Base-by-base conservation (phyloP, 2,329 filamentous ascomycete species). In the Ophiostoma pallidulum region DNA sequence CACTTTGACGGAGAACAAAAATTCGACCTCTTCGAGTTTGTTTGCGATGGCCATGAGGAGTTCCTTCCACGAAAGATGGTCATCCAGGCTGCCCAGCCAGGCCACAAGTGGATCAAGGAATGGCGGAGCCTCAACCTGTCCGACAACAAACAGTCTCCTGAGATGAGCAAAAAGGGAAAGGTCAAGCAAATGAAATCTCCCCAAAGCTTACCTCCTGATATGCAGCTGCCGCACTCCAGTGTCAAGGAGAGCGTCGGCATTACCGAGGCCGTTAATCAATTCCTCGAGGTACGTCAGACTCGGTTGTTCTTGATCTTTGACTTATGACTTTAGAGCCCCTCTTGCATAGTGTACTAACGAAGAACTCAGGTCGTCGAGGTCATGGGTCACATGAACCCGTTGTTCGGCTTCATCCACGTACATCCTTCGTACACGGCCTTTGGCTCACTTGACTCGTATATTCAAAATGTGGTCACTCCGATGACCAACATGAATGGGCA, bases 11-110 rank as follows among this genome's bases (percentile, higher is more conserved):
- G 69, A 8, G 77, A 84, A 32, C 83, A 88, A 52, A 88, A 84
- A 62, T 83, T 98, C 51, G 87, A 95, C 52, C 72, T 88, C 51
- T 75, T 97, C 41, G 87, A 95, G 58, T 90, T 97, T 56, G 73
- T 81, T 40, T 87, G 86, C 2, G 76, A 72, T 31, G 75, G 73
- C 42, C 84, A 94, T 58, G 86, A 90, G 56, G 90, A 97, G 65
- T 95, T 84, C 58, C 71, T 97, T 39, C 82, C 89, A 19, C 79
- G 87, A 46, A 77, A 72, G 51, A 72, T 73, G 54, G 75, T 80
- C 8, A 74, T 82, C 33, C 69, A 80, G 38, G 75, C 76, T 7
- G 78, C 78, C 13, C 74, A 75, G 56, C 79, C 79, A 2, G 67
- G 74, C 22, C 79, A 82, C 54, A 71, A 73, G 52, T 83, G 79